Evolutionary conservation across 352 stramenopile genomes (phyloP).

Genomic region (Globisporangium sylvaticum): DNA sequence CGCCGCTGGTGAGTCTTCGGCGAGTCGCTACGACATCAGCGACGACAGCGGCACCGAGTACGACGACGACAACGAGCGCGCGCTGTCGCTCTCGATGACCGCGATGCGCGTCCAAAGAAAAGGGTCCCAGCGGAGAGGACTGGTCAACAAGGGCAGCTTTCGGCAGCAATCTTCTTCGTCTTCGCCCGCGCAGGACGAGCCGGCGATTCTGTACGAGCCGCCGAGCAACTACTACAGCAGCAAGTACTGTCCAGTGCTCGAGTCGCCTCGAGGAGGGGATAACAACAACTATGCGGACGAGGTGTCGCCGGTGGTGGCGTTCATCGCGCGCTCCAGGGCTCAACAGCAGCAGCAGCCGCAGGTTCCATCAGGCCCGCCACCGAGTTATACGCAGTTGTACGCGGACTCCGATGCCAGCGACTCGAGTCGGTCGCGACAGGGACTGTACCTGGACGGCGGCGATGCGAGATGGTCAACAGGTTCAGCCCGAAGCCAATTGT

Average conservation of each 20-base stretch:
- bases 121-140: background rate
- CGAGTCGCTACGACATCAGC: conserved; percentile 1
- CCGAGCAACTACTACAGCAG: background rate
- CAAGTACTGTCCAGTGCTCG: background rate
- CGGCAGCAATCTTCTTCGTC: background rate
- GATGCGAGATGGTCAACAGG: background rate
- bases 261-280: background rate
- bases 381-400: conserved; percentile 1
- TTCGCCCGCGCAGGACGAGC: background rate
- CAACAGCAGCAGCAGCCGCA: background rate
- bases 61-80: background rate
- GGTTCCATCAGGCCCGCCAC: background rate
- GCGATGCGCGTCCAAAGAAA: background rate
- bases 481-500: background rate
- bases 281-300: background rate
- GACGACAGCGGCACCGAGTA: conserved; percentile 1
- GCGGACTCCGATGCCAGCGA: background rate
- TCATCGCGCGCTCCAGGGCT: background rate
- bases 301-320: conserved; percentile 8
- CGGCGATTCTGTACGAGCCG: background rate
- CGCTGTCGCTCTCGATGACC: background rate
- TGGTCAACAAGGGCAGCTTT: background rate
- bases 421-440: background rate
- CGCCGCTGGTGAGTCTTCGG: background rate
- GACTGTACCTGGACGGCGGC: background rate